Evolutionary conservation across 345 rosid genomes (phyloP).

Genomic region (Brassica juncea): DNA sequence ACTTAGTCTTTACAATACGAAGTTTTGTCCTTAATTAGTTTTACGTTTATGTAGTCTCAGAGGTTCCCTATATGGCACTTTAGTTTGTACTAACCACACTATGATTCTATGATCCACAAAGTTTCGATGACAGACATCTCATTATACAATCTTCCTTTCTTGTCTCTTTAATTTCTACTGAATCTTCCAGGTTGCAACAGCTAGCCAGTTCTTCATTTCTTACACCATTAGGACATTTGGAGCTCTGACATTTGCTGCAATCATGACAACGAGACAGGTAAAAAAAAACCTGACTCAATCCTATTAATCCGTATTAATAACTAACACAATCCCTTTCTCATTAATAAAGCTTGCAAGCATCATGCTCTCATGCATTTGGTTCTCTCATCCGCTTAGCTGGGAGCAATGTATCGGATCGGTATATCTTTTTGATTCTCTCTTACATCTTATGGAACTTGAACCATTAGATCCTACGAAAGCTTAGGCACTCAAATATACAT

Average conservation of each 20-base stretch:
- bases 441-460: neutral
- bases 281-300: slow-evolving; percentile 23
- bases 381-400: slow-evolving; percentile 93
- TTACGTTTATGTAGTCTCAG: neutral
- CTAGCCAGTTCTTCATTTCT: slow-evolving; percentile 93
- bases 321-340: neutral
- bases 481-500: neutral
- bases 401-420: slow-evolving; percentile 93
- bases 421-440: slow-evolving; percentile 1
- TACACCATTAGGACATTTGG: slow-evolving; percentile 96
- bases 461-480: neutral
- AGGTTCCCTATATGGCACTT: neutral
- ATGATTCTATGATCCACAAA: neutral
- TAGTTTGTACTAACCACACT: neutral
- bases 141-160: neutral
- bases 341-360: slow-evolving; percentile 77
- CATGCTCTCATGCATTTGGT: slow-evolving; percentile 93
- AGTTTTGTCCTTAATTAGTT: neutral
- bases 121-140: neutral
- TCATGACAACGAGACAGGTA: slow-evolving; percentile 99
- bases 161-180: slow-evolving; percentile 2
- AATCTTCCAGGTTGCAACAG: slow-evolving; percentile 69
- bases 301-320: neutral
- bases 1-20: slow-evolving; percentile 13
- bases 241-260: slow-evolving; percentile 90